phyloP scores from a whole-genome alignment of 2,329 filamentous ascomycete genomes.

The Trichoderma atroviride region DNA sequence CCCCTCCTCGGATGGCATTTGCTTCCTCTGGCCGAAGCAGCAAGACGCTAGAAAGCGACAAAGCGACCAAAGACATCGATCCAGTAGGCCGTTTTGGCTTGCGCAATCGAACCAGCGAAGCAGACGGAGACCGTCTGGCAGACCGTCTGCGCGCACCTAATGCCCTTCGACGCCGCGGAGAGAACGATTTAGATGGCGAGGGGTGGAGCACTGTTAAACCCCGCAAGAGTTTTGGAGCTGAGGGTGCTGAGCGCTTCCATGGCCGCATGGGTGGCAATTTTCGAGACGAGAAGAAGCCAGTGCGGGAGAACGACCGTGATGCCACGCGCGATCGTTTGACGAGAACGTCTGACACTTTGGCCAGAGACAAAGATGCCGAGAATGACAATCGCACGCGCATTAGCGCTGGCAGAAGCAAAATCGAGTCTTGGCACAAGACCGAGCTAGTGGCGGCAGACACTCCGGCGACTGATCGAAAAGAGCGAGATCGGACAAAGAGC shows the following conservation, averaged over 20 bases:
- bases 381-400: conserved; percentile 64
- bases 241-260: conserved; percentile 71
- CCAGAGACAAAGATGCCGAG: conserved; percentile 55
- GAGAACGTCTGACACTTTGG: conserved; percentile 55
- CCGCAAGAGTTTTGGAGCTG: conserved; percentile 72
- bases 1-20: conserved; percentile 81
- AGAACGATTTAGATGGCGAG: conserved; percentile 66
- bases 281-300: conserved; percentile 47
- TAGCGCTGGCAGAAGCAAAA: conserved; percentile 64
- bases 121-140: conserved; percentile 53
- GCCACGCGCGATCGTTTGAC: conserved; percentile 50
- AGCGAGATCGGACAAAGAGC: conserved; percentile 62
- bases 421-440: conserved; percentile 74
- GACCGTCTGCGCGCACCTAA: conserved; percentile 54
- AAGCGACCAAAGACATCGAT: conserved; percentile 54
- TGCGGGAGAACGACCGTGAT: conserved; percentile 60
- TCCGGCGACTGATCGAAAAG: conserved; percentile 46
- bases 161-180: conserved; percentile 57
- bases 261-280: conserved; percentile 62
- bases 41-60: conserved; percentile 57
- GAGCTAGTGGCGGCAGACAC: conserved; percentile 36
- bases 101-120: conserved; percentile 54
- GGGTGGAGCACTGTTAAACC: conserved; percentile 76
- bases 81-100: conserved; percentile 61
- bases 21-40: conserved; percentile 67